Base-by-base conservation (phyloP, 2,329 filamentous ascomycete genomes). In the Mariannaea elegans region DNA sequence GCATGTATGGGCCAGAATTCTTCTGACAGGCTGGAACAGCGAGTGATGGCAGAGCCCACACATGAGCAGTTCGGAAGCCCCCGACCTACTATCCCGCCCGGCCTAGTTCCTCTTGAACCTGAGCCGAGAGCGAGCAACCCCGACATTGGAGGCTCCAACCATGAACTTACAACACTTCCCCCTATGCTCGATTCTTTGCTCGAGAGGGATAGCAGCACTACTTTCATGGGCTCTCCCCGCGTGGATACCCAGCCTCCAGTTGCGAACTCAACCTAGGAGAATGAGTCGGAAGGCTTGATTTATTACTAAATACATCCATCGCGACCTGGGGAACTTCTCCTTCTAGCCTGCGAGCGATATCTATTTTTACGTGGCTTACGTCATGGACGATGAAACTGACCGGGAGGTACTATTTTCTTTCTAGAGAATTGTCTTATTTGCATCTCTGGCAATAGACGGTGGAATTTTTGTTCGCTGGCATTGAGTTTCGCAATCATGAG, bases 121-220 rank as follows among this genome's bases (percentile, higher is more conserved):
- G 45, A 55, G 14, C 55, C 59, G 3, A 38, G 45, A 48, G 39
- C 50, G 3, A 55, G 31, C 29, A 51, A 46, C 13, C 18, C 45
- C 16, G 27, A 38, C 10, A 32, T 18, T 14, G 31, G 49, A 47
- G 39, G 38, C 7, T 31, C 34, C 18, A 12, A 19, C 18, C 16
- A 39, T 24, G 44, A 50, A 16, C 48, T 45, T 13, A 55, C 55
- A 5, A 55, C 39, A 10, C 51, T 62, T 19, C 49, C 59, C 21
- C 63, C 60, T 36, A 46, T 56, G 6, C 34, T 58, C 2, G 41
- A 48, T 24, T 61, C 60, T 32, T 42, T 54, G 7, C 39, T 58
- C 2, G 41, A 46, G 46, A 27, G n/a, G 12, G 52, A 58, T 4
- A 29, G 38, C 18, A 39, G 57, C 7, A 14, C 19, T 21, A 18